phyloP scores from a whole-genome alignment of 768 basidiomycete genomes.

The Sarcomyxa edulis region DNA sequence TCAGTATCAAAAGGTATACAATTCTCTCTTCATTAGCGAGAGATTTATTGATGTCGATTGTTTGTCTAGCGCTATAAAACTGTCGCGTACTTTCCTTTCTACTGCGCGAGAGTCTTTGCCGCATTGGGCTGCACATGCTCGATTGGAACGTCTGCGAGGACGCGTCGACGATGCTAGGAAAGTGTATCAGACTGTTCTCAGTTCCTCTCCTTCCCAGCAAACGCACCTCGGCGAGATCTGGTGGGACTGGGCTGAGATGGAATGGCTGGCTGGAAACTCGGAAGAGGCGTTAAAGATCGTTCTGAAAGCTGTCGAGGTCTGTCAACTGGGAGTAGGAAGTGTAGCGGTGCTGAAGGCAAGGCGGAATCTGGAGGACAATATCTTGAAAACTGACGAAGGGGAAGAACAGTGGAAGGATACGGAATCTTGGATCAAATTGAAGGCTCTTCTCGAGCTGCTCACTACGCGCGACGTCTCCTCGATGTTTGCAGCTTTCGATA shows the following conservation, averaged over 20 bases:
- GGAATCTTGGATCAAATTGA: slow-evolving; percentile 62
- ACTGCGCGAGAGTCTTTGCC: slow-evolving; percentile 46
- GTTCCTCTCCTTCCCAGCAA: slow-evolving; percentile 32
- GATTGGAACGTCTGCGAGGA: slow-evolving; percentile 63
- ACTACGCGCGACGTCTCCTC: slow-evolving; percentile 30
- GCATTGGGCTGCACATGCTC: slow-evolving; percentile 76
- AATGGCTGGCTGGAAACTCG: slow-evolving; percentile 58
- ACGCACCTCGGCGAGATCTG: slow-evolving; percentile 44
- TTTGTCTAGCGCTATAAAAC: slow-evolving; percentile 53
- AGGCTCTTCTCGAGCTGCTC: slow-evolving; percentile 61
- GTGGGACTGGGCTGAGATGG: slow-evolving; percentile 85
- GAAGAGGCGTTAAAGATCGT: slow-evolving; percentile 50
- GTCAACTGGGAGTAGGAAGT: slow-evolving; percentile 46
- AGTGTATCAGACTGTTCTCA: slow-evolving; percentile 65
- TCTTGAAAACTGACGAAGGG: slow-evolving; percentile 17
- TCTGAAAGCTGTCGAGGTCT: slow-evolving; percentile 46
- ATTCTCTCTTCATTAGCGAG: not conserved
- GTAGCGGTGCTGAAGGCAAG: slow-evolving; percentile 59
- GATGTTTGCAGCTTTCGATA: slow-evolving; percentile 36
- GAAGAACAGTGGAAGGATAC: slow-evolving; percentile 44
- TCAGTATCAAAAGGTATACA: slow-evolving; percentile 51
- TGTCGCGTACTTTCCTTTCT: slow-evolving; percentile 62
- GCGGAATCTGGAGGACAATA: slow-evolving; percentile 53
- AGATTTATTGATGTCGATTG: slow-evolving; percentile 9
- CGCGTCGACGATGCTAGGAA: slow-evolving; percentile 68